A percentile compares a stretch with the other conserved stretches of the same genome.
Conservation (phyloP, 2,329 filamentous ascomycete genomes). For the Ceratocystis papillata region DNA sequence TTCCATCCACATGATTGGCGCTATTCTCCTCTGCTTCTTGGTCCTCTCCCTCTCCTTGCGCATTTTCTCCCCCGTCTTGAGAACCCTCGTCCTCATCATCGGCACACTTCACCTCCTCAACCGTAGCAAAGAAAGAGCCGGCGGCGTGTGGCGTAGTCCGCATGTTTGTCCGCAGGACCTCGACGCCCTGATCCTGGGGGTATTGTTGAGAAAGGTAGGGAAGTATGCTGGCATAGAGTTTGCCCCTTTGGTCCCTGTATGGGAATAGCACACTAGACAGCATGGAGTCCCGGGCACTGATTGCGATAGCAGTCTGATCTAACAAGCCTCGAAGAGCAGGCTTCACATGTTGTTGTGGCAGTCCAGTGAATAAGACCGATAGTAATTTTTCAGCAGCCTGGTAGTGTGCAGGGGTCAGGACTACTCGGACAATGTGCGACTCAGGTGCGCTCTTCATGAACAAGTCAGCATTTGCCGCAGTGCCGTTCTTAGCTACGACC, state of each 20-base stretch:
- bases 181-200: constrained; percentile 52
- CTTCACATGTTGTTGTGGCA: constrained; percentile 58
- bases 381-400: constrained; percentile 53
- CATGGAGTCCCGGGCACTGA: constrained; percentile 59
- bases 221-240: constrained; percentile 61
- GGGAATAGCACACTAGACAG: constrained; percentile 74
- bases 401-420: constrained; percentile 39
- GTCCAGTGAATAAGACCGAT: constrained; percentile 46
- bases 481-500: constrained; percentile 30
- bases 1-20: neutral
- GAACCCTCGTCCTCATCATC: constrained; percentile 26
- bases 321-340: constrained; percentile 61
- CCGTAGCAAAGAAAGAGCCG: constrained; percentile 28
- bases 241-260: constrained; percentile 50
- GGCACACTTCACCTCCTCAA: constrained; percentile 19
- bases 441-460: constrained; percentile 43
- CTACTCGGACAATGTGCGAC: constrained; percentile 22
- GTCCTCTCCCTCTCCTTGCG: constrained; percentile 31
- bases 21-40: neutral
- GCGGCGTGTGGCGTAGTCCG: constrained; percentile 32
- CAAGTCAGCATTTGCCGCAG: constrained; percentile 56
- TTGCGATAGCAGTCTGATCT: constrained; percentile 70
- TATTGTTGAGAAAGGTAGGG: constrained; percentile 65
- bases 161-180: constrained; percentile 56
- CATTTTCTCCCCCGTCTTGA: constrained; percentile 34